phyloP scores from a whole-genome alignment of 192 early-diverging fungal genomes.

The Dissophora globulifera region DNA sequence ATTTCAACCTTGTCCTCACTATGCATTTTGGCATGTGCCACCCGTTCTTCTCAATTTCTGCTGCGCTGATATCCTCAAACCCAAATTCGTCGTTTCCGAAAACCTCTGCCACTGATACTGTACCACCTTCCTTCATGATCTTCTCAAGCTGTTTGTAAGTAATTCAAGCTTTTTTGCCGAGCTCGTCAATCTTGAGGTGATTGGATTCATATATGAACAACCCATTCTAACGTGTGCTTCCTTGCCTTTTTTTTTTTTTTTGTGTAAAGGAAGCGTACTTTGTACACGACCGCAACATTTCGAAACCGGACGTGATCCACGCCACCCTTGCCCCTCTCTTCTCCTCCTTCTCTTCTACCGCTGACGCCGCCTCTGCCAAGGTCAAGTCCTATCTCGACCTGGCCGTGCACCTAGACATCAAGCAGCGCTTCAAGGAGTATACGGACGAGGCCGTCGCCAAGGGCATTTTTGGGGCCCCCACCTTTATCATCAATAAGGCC shows the following conservation, averaged over 20 bases:
- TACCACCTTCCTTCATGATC: background rate
- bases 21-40: too few relatives aligned
- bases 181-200: conserved; percentile 3
- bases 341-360: too few relatives aligned
- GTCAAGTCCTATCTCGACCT: conserved; percentile 18
- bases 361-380: conserved; percentile 1
- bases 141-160: conserved; percentile 39
- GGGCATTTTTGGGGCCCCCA: conserved; percentile 64
- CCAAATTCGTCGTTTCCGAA: too few relatives aligned
- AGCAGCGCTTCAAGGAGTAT: conserved; percentile 45
- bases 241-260: background rate
- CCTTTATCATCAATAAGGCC: conserved; percentile 57
- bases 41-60: too few relatives aligned
- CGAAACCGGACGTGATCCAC: conserved; percentile 25
- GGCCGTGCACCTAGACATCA: conserved; percentile 25
- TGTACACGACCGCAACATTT: conserved; percentile 42
- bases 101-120: too few relatives aligned
- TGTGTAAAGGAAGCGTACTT: conserved; percentile 36
- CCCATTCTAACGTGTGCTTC: background rate
- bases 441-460: conserved; percentile 56
- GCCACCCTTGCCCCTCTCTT: conserved; percentile 23
- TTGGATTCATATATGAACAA: conserved; percentile 8
- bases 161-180: background rate
- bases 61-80: too few relatives aligned
- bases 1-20: too few relatives aligned